These are phyloP conservation scores for Aquilaria yunnanensis DNA, from an alignment of 345 rosid species.

Conservation along the genomic window DNA sequence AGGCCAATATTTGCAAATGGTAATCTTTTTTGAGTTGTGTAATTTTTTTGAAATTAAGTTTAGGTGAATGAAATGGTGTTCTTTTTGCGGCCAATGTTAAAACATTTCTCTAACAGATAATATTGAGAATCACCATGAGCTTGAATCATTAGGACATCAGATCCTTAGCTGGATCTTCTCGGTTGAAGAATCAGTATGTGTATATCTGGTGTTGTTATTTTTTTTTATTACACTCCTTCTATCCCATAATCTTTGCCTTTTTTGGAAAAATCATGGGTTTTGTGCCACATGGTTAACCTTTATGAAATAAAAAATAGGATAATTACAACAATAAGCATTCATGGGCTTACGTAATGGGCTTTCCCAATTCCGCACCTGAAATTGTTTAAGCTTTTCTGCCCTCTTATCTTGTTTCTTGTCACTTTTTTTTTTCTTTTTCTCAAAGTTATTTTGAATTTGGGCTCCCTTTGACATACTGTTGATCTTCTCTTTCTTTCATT, in stretches of 20 bases:
- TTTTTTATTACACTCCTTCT: too few relatives aligned
- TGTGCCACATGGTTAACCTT: too few relatives aligned
- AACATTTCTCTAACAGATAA: not conserved
- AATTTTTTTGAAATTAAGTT: not conserved
- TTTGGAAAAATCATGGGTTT: too few relatives aligned
- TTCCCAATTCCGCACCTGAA: not conserved
- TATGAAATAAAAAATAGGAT: too few relatives aligned
- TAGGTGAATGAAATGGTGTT: constrained; percentile 7
- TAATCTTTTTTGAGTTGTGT: constrained; percentile 14
- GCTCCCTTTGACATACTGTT: not conserved
- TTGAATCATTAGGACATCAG: not conserved
- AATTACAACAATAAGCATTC: too few relatives aligned
- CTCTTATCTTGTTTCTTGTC: not conserved
- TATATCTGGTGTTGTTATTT: too few relatives aligned
- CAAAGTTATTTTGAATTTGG: not conserved
- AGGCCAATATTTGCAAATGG: constrained; percentile 95
- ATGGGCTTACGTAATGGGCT: too few relatives aligned
- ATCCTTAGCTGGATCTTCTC: not conserved
- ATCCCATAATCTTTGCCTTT: too few relatives aligned
- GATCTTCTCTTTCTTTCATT: not conserved
- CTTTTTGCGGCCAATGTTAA: not conserved
- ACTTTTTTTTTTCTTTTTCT: not conserved
- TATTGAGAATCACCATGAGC: constrained; percentile 1
- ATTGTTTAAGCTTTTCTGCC: not conserved
- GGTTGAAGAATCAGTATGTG: not conserved